Percentiles rank a stretch among this genome's conserved stretches.
Conservation (phyloP, 208 protist species). For the Lotmaria passim region DNA sequence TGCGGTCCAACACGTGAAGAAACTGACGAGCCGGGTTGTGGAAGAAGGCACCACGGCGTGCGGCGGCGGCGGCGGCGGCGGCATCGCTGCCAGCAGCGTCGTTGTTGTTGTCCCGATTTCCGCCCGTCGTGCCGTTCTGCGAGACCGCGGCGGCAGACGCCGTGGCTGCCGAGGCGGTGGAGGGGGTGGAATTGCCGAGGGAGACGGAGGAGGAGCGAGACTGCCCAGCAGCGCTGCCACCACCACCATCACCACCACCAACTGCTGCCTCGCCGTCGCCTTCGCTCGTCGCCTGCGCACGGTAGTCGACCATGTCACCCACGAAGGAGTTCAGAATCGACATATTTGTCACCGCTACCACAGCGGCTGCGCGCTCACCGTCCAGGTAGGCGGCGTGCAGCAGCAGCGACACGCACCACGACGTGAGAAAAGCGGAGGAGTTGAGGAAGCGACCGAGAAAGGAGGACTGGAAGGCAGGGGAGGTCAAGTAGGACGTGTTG, state of each 20-base stretch:
- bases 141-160: slow-evolving; percentile 4
- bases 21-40: slow-evolving; percentile 21
- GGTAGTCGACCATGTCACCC: slow-evolving; percentile 15
- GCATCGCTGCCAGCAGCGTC: neutral
- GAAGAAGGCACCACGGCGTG: neutral
- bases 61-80: neutral
- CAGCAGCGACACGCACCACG: slow-evolving; percentile 55
- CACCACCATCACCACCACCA: neutral
- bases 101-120: neutral
- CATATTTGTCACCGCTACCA: slow-evolving; percentile 21
- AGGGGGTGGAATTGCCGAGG: neutral
- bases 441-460: slow-evolving; percentile 48
- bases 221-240: neutral
- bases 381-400: slow-evolving; percentile 59
- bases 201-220: slow-evolving; percentile 14
- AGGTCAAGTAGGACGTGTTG: slow-evolving; percentile 37
- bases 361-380: slow-evolving; percentile 19
- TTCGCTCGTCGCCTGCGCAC: slow-evolving; percentile 9
- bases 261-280: neutral
- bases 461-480: slow-evolving; percentile 35
- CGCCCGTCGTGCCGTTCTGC: slow-evolving; percentile 5
- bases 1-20: slow-evolving; percentile 26
- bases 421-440: slow-evolving; percentile 46
- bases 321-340: slow-evolving; percentile 29
- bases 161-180: slow-evolving; percentile 12